phyloP scores from a whole-genome alignment of 495 filamentous ascomycete species.

The Penicillium samsonianum region DNA sequence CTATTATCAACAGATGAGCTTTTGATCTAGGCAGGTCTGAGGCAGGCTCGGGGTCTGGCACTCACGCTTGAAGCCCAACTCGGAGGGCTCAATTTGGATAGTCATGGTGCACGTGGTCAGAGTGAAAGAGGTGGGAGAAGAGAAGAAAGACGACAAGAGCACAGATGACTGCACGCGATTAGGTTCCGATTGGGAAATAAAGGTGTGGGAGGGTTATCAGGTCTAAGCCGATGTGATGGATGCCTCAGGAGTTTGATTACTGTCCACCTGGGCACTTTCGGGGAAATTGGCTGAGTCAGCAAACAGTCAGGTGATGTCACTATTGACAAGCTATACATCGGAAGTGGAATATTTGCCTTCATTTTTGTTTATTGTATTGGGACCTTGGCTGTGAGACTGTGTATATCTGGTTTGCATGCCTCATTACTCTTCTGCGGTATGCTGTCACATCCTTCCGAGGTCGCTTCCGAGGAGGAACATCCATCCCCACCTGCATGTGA shows the following conservation, averaged over 20 bases:
- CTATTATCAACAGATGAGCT: conserved; percentile 50
- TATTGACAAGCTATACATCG: conserved; percentile 1
- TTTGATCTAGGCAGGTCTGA: conserved; percentile 1
- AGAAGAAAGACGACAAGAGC: conserved; percentile 1
- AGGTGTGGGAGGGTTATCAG: conserved; percentile 21
- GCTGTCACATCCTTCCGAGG: not conserved
- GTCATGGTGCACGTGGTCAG: conserved; percentile 66
- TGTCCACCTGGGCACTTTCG: conserved; percentile 20
- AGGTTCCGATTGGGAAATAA: conserved; percentile 20
- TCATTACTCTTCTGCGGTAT: not conserved
- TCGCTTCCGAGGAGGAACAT: not conserved
- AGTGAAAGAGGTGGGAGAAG: conserved; percentile 2
- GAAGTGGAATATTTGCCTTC: not conserved
- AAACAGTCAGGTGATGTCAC: conserved; percentile 33
- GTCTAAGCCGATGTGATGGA: conserved; percentile 23
- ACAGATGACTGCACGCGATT: conserved; percentile 12
- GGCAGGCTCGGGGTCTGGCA: conserved; percentile 16
- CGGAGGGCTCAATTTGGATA: conserved; percentile 84
- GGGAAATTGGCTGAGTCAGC: conserved; percentile 28
- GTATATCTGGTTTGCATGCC: not conserved
- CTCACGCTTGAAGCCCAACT: conserved; percentile 92
- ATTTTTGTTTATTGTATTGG: not conserved
- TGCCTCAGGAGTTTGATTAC: conserved; percentile 32
- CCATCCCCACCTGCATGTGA: conserved; percentile 2
- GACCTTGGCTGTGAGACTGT: not conserved